Evolutionary conservation across 2,329 filamentous ascomycete species (phyloP).

Genomic region (Hymenotorrendiella dingleyae): DNA sequence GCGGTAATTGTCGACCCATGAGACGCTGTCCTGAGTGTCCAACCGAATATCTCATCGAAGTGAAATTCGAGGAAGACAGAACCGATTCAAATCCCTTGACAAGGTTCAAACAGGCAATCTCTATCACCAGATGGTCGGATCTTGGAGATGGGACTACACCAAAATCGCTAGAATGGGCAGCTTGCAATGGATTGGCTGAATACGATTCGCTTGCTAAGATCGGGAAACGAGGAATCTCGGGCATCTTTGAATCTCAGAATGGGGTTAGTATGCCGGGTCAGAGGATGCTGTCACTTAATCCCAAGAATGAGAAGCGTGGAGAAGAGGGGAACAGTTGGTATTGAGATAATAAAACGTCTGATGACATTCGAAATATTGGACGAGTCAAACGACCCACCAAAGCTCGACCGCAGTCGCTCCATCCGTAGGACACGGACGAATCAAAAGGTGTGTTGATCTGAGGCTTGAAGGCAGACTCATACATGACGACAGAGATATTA

Average conservation of each 20-base stretch:
- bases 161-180: conserved; percentile 46
- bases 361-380: too few species aligned
- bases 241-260: conserved; percentile 52
- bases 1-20: conserved; percentile 51
- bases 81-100: conserved; percentile 32
- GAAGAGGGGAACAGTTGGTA: conserved; percentile 55
- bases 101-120: conserved; percentile 53
- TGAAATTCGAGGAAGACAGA: conserved; percentile 52
- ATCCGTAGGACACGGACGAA: too few species aligned
- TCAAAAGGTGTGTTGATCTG: too few species aligned
- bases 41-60: conserved; percentile 55
- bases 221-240: conserved; percentile 49
- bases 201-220: conserved; percentile 50
- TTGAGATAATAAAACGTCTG: too few species aligned
- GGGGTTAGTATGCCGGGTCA: conserved; percentile 50
- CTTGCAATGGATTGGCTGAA: conserved; percentile 41
- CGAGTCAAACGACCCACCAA: too few species aligned
- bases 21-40: conserved; percentile 56
- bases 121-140: conserved; percentile 57
- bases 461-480: too few species aligned
- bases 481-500: too few species aligned
- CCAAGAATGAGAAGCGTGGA: conserved; percentile 44
- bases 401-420: too few species aligned
- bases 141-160: conserved; percentile 49
- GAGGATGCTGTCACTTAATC: conserved; percentile 53